phyloP scores from a whole-genome alignment of 1,284 basidiomycete genomes.

The Vanrija sp. region DNA sequence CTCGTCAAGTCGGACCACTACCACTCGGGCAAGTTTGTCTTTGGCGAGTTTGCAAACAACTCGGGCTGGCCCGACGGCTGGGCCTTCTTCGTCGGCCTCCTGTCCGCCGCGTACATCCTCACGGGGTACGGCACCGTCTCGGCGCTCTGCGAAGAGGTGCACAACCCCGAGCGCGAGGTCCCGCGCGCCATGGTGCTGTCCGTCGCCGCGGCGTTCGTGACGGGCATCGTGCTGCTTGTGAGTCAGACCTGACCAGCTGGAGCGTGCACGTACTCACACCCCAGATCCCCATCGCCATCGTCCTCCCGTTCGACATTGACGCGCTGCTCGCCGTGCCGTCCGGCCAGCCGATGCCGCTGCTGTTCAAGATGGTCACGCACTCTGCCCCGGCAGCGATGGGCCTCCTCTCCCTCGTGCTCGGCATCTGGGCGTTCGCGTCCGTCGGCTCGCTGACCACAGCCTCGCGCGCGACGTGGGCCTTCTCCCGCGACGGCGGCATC shows the following conservation, averaged over 20 bases:
- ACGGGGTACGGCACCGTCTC: conserved; percentile 45
- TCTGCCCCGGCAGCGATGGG: conserved; percentile 49
- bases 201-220: conserved; percentile 49
- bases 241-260: too few relatives aligned
- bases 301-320: conserved; percentile 39
- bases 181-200: conserved; percentile 48
- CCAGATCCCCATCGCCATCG: conserved; percentile 50
- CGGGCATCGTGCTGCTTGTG: conserved; percentile 46
- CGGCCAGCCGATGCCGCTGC: conserved; percentile 49
- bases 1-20: conserved; percentile 46
- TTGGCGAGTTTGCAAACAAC: conserved; percentile 6
- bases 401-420: conserved; percentile 50
- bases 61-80: background rate
- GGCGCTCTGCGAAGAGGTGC: conserved; percentile 46
- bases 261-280: too few relatives aligned
- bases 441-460: conserved; percentile 47
- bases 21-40: conserved; percentile 47
- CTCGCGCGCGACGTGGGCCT: conserved; percentile 9
- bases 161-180: conserved; percentile 43
- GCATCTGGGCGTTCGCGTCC: conserved; percentile 50
- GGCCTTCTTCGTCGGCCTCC: background rate
- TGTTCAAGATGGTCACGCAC: conserved; percentile 50
- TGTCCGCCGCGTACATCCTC: background rate
- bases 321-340: conserved; percentile 46
- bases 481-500: conserved; percentile 49